A percentile compares a stretch with the other conserved stretches of the same genome.
Conservation (phyloP, 2,329 filamentous ascomycete species). For the Beauveria sp. region DNA sequence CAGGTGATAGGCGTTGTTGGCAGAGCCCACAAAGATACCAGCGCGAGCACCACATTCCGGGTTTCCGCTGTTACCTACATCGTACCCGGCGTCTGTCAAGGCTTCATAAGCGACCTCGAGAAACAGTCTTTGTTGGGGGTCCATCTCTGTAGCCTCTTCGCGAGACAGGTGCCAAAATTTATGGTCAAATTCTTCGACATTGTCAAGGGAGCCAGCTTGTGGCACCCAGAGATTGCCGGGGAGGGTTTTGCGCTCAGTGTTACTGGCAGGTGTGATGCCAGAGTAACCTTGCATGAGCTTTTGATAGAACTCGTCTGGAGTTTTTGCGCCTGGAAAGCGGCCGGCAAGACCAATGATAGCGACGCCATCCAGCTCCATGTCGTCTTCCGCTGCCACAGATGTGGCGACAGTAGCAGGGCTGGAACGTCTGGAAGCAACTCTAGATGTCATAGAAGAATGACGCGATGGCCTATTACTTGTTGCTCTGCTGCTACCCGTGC, state of each 20-base stretch:
- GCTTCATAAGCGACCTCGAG: neutral
- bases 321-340: neutral
- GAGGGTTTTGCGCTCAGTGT: constrained; percentile 1
- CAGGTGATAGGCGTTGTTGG: neutral
- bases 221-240: constrained; percentile 13
- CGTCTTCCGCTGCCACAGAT: too few species aligned
- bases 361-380: too few species aligned
- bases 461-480: too few species aligned
- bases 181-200: constrained; percentile 11
- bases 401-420: too few species aligned
- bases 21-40: too few species aligned
- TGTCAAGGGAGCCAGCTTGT: constrained; percentile 4
- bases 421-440: too few species aligned
- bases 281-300: constrained; percentile 10
- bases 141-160: constrained; percentile 13
- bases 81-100: too few species aligned
- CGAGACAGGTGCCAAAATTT: constrained; percentile 12
- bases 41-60: too few species aligned
- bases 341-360: too few species aligned
- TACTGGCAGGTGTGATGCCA: neutral
- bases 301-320: constrained; percentile 11
- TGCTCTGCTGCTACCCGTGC: too few species aligned
- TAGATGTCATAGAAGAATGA: too few species aligned
- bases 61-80: too few species aligned
- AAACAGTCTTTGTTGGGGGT: neutral